Percentiles rank a stretch among this genome's conserved stretches.
These are phyloP conservation scores for Solanum arcanum DNA, from an alignment of 257 asterid species.

Conservation along the genomic window DNA sequence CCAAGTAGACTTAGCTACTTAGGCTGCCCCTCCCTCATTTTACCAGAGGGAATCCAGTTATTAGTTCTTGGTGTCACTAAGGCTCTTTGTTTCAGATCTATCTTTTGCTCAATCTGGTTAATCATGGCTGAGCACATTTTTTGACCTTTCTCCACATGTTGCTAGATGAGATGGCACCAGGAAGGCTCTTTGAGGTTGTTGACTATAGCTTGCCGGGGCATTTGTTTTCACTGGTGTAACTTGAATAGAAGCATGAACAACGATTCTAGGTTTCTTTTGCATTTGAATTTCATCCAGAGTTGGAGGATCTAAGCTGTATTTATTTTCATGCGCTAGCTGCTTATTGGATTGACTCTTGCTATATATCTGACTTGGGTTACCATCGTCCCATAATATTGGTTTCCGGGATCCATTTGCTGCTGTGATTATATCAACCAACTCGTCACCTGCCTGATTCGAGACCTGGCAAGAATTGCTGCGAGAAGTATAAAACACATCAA, in stretches of 20 bases:
- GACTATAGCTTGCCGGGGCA: neutral
- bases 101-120: neutral
- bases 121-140: neutral
- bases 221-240: neutral
- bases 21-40: neutral
- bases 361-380: neutral
- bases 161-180: neutral
- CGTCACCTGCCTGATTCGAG: neutral
- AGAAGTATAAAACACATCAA: neutral
- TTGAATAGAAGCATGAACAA: neutral
- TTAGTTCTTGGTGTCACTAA: neutral
- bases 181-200: neutral
- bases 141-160: neutral
- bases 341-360: neutral
- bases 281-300: neutral
- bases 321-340: neutral
- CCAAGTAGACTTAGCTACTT: neutral
- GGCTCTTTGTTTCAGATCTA: neutral
- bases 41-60: neutral
- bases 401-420: constrained; percentile 3
- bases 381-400: neutral
- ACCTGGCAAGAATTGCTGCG: neutral
- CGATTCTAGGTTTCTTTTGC: neutral
- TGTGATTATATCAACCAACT: neutral
- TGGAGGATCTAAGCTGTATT: neutral